Evolutionary conservation across 2,329 filamentous ascomycete species (phyloP).

Genomic region (Apiospora saccharicola): DNA sequence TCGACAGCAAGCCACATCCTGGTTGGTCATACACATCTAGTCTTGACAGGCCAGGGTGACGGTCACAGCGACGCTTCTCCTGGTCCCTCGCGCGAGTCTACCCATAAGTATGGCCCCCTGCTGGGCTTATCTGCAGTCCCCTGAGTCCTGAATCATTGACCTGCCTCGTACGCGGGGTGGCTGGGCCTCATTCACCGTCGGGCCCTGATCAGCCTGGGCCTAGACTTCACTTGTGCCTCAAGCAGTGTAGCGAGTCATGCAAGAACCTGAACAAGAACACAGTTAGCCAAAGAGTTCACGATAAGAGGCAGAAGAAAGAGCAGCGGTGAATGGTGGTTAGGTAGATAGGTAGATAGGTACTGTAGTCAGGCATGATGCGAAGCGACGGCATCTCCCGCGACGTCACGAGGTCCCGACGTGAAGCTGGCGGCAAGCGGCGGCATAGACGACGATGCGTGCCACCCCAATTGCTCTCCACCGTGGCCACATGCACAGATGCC

Average conservation of each 20-base stretch:
- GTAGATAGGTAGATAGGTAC: not conserved
- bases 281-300: constrained; percentile 5
- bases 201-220: not conserved
- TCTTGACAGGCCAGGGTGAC: not conserved
- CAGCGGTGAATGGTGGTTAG: no score
- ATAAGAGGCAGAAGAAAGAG: not conserved
- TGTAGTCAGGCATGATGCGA: not conserved
- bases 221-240: not conserved
- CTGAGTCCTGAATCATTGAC: not conserved
- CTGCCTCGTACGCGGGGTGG: not conserved
- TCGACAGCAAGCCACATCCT: not conserved
- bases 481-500: not conserved
- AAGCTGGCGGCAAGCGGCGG: not conserved
- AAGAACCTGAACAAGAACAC: not conserved
- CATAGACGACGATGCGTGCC: not conserved
- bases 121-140: not conserved
- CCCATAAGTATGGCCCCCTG: not conserved
- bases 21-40: not conserved
- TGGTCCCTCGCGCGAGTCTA: not conserved
- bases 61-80: not conserved
- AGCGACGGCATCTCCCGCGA: not conserved
- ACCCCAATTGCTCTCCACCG: not conserved
- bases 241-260: not conserved
- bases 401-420: not conserved
- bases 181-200: not conserved